Evolutionary conservation across 257 asterid genomes (phyloP), one percentile per base, ranked within the genome.

Genomic region (Salvia hispanica): DNA sequence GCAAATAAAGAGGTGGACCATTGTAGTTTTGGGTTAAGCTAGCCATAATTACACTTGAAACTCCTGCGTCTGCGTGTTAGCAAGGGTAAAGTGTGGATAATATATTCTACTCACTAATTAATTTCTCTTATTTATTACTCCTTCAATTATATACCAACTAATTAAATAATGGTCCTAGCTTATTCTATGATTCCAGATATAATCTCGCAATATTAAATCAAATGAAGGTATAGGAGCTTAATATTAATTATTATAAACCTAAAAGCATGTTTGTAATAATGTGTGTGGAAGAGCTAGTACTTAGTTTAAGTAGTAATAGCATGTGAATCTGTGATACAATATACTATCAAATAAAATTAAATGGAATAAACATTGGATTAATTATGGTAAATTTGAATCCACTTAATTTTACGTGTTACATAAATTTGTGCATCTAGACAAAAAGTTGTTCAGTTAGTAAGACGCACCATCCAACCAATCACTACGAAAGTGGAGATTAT

Each of bases 1-100:
- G 57, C 50, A 69, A 58, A 11, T 54, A 55, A 21, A 54, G 53
- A 25, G 53, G 1, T 9, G 64, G 77, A 56, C 72, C 72, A 57
- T 25, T 58, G 42, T 34, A 34, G 44, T 10, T 37, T 57, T 21
- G 25, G 59, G 21, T 64, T 33, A 46, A 55, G 61, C 31, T 58
- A 31, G 60, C 11, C 12, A 16, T 51, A 16, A 51, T 44, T 63
- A 54, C 48, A 55, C 34, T 1, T 55, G 57, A 57, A 72, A 71
- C 3, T 12, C 47, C 66, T 43, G 54, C 72, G 61, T 64, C n/a
- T n/a, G n/a, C n/a, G n/a, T n/a, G 61, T 51, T 46, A 46, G 34
- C 53, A 56, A 55, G 50, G 58, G 67, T 44, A 63, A 40, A 21
- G 9, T 25, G 14, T 56, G n/a, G 42, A 43, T 28, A 28, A 15